Base-by-base conservation (phyloP, 179 eudicot genomes). In the Beta macrorhiza region DNA sequence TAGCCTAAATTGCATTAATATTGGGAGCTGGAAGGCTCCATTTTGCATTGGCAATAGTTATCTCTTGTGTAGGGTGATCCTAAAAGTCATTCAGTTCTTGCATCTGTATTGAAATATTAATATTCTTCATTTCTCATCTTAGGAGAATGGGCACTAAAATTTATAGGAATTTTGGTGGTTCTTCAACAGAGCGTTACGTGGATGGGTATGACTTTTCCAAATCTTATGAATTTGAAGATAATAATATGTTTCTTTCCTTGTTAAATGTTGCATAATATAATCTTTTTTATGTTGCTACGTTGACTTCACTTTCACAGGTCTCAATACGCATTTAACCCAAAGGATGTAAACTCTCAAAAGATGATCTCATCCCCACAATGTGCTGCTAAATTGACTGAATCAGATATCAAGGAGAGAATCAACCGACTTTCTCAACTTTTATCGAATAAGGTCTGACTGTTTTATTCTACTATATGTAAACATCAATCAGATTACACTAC, bases 321-420 rank as follows among this genome's bases (percentile, higher is more conserved):
- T 19, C 85, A 88, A 51, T 90, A 81, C 80, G 98, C 97, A 42
- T 92, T 94, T 84, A 94, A 92, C 5, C 99, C 99, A 0, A 97
- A 92, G 83, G 97, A 97, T 74, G 89, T 89, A 72, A 84, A 84
- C 62, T 56, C 77, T 73, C 79, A 80, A 20, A 89, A 78, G 59
- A 88, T 77, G 55, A 86, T 77, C 73, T 75, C 87, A 76, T 81
- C 89, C 64, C 85, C 87, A 19, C 82, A 72, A 67, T 71, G 58
- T 76, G 76, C 79, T 32, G 56, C 77, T 58, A 83, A 79, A 83
- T 83, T 82, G 75, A 87, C 91, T 42, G 97, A 93, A 86, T 69
- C 81, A 58, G 95, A 89, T 67, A 89, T 94, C 85, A 87, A 85
- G 85, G 95, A 93, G 71, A 89, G 84, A 85, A 91, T 97, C 72